phyloP scores from a whole-genome alignment of 495 filamentous ascomycete genomes.

The Podospora conica region DNA sequence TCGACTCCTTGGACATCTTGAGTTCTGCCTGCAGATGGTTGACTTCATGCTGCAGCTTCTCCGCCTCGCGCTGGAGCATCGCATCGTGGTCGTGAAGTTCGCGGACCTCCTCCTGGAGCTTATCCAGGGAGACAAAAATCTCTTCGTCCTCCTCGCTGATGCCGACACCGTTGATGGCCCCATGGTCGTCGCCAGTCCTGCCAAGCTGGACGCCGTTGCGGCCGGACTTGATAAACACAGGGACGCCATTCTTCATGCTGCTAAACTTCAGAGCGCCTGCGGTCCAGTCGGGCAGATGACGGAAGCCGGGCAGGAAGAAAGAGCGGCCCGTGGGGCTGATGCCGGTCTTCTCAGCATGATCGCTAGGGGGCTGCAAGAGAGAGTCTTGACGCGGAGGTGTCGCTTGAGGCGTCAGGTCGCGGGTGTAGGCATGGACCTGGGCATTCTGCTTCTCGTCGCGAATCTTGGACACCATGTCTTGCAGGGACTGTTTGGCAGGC shows the following conservation, averaged over 20 bases:
- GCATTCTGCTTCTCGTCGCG: conserved; percentile 22
- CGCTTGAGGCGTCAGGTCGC: conserved; percentile 20
- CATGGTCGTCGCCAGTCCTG: conserved; percentile 29
- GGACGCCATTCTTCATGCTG: conserved; percentile 40
- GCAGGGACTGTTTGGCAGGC: conserved; percentile 22
- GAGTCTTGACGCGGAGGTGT: conserved; percentile 5
- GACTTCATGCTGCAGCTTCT: conserved; percentile 42
- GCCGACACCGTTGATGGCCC: conserved; percentile 31
- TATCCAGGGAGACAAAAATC: conserved; percentile 49
- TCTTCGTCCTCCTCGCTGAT: conserved; percentile 43
- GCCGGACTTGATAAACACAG: conserved; percentile 27
- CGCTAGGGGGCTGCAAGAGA: conserved; percentile 4
- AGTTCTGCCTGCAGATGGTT: conserved; percentile 38
- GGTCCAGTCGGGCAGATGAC: conserved; percentile 43
- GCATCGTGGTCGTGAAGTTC: conserved; percentile 46
- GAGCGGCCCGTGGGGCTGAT: conserved; percentile 37
- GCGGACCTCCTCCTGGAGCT: conserved; percentile 47
- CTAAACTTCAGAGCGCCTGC: conserved; percentile 40
- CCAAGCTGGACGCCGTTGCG: conserved; percentile 17
- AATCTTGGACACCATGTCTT: conserved; percentile 30
- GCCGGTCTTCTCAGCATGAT: conserved; percentile 17
- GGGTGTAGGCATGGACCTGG: conserved; percentile 5
- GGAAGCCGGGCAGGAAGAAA: conserved; percentile 40
- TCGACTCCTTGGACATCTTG: conserved; percentile 31
- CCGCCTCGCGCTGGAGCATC: conserved; percentile 42